Evolutionary conservation across 306 rosid genomes (phyloP).

Genomic region (Gastrolobium bilobum): DNA sequence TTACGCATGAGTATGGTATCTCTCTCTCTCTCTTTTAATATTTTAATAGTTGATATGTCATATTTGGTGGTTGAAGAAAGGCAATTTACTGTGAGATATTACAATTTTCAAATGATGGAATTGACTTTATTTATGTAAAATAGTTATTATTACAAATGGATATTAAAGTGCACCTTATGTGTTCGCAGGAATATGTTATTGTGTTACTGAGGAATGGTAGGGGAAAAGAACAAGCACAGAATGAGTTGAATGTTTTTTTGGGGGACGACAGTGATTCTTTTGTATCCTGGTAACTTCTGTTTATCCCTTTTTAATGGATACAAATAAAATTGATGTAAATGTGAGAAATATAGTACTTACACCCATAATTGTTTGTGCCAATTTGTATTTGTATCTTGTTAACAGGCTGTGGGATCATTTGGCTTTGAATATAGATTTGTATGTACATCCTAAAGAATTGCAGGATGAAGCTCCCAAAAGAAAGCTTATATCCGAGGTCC

Average conservation of each 20-base stretch:
- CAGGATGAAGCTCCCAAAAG: constrained; percentile 60
- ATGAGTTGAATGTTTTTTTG: constrained; percentile 85
- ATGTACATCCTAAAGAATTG: constrained; percentile 64
- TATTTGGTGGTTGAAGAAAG: background rate
- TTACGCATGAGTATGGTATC: background rate
- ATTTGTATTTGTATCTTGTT: constrained; percentile 33
- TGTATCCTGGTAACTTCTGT: constrained; percentile 80
- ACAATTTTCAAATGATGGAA: background rate
- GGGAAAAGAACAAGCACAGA: constrained; percentile 82
- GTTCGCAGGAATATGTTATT: constrained; percentile 88
- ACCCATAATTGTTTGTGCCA: constrained; percentile 21
- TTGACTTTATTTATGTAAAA: constrained; percentile 3
- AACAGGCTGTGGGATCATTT: constrained; percentile 97
- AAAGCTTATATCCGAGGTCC: constrained; percentile 56
- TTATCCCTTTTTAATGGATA: constrained; percentile 19
- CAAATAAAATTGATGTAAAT: constrained; percentile 15
- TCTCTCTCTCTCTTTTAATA: background rate
- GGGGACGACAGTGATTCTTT: constrained; percentile 92
- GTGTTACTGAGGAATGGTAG: constrained; percentile 93
- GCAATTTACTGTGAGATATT: background rate
- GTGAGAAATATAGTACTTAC: constrained; percentile 10
- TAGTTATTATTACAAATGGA: background rate
- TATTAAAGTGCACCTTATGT: constrained; percentile 40
- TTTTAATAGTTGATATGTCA: background rate
- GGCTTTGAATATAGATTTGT: constrained; percentile 67